Percentiles rank a stretch among this genome's conserved stretches.
These are phyloP conservation scores for Eucalyptus pauciflora DNA, from an alignment of 345 rosid genomes.

Conservation along the genomic window DNA sequence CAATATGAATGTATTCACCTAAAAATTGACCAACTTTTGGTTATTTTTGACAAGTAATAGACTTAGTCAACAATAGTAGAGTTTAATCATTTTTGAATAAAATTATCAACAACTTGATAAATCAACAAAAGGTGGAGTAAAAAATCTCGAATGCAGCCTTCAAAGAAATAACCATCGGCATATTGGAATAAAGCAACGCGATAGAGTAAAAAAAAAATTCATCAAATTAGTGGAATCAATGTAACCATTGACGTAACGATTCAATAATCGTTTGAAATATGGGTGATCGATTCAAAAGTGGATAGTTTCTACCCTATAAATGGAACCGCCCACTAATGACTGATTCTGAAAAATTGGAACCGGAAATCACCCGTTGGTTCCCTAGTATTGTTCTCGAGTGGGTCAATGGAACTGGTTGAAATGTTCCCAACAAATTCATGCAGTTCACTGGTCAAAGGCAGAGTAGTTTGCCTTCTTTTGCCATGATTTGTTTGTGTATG, in stretches of 20 bases:
- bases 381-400: accelerated
- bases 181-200: neutral
- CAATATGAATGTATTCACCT: neutral
- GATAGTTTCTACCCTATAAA: no score
- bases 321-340: accelerated
- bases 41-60: neutral
- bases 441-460: accelerated
- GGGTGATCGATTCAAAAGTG: accelerated
- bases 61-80: neutral
- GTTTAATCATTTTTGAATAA: no score
- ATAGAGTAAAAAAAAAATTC: neutral
- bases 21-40: no score
- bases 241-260: accelerated
- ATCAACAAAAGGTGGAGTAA: no score
- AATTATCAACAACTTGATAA: neutral
- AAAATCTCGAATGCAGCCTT: neutral
- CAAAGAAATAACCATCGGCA: no score
- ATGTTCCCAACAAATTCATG: neutral
- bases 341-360: accelerated
- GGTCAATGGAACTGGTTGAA: neutral
- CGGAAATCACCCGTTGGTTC: no score
- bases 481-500: neutral
- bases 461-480: neutral
- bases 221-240: neutral
- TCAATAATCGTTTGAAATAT: no score